phyloP scores from a whole-genome alignment of 371 early-diverging fungal species.

The Basidiobolus meristosporus region DNA sequence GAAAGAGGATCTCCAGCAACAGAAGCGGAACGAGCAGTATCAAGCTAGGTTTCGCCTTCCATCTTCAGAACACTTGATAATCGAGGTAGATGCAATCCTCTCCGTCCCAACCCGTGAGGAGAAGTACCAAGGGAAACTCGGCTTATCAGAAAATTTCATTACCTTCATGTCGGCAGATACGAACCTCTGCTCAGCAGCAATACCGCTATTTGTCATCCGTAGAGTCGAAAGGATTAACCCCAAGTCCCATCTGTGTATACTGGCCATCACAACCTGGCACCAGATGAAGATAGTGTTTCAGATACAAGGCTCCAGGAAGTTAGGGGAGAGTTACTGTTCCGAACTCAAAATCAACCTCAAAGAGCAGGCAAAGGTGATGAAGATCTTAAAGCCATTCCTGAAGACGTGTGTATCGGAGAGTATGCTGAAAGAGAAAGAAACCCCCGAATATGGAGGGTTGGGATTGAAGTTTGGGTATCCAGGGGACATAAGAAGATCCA shows the following conservation, averaged over 20 bases:
- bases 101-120: slow-evolving; percentile 15
- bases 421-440: slow-evolving; percentile 29
- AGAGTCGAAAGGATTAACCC: slow-evolving; percentile 63
- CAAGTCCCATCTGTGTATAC: slow-evolving; percentile 12
- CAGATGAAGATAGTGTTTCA: slow-evolving; percentile 24
- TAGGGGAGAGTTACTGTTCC: slow-evolving; percentile 29
- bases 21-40: slow-evolving; percentile 62
- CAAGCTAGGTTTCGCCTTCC: slow-evolving; percentile 54
- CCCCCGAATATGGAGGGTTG: slow-evolving; percentile 36
- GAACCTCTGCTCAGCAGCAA: slow-evolving; percentile 37
- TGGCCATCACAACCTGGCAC: slow-evolving; percentile 42
- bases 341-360: slow-evolving; percentile 25
- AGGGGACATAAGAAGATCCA: slow-evolving; percentile 40
- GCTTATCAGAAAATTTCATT: slow-evolving; percentile 66
- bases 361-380: slow-evolving; percentile 47
- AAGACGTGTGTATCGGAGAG: slow-evolving; percentile 56
- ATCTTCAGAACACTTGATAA: slow-evolving; percentile 30
- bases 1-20: slow-evolving; percentile 31
- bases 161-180: slow-evolving; percentile 47
- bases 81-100: slow-evolving; percentile 25
- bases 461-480: slow-evolving; percentile 75
- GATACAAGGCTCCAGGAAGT: slow-evolving; percentile 20
- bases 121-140: slow-evolving; percentile 37
- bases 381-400: slow-evolving; percentile 63
- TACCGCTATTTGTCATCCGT: slow-evolving; percentile 79